Conservation (phyloP, 768 basidiomycete species). For the Leccinum longicurvipes region DNA sequence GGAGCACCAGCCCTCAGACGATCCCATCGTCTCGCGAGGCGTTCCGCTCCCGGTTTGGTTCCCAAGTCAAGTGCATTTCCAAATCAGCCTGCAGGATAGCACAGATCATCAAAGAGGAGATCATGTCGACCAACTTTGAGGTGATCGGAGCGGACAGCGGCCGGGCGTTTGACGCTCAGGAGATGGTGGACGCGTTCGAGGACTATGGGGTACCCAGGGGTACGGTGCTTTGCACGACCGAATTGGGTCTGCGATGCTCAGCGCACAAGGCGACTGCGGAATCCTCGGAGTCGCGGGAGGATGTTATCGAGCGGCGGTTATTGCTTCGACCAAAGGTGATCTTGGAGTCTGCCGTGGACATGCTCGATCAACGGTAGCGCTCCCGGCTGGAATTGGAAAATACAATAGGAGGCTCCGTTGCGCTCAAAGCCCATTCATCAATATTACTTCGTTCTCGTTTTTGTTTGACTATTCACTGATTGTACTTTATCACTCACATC, state of each 20-base stretch:
- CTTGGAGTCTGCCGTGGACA: constrained; percentile 62
- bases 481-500: neutral
- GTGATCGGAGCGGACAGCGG: constrained; percentile 59
- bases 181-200: constrained; percentile 64
- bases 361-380: constrained; percentile 37
- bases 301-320: constrained; percentile 52
- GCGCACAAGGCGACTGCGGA: constrained; percentile 40
- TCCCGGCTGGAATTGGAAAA: neutral
- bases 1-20: constrained; percentile 45
- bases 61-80: constrained; percentile 65
- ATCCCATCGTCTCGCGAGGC: constrained; percentile 36
- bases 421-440: neutral
- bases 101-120: constrained; percentile 65
- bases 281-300: constrained; percentile 33
- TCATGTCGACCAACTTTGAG: constrained; percentile 75
- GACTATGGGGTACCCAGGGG: constrained; percentile 51
- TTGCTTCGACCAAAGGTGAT: constrained; percentile 74
- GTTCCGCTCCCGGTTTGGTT: constrained; percentile 48
- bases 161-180: constrained; percentile 43
- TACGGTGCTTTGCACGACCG: constrained; percentile 63
- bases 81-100: constrained; percentile 61
- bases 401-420: neutral
- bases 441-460: neutral
- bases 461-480: neutral
- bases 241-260: constrained; percentile 66